A percentile compares a stretch with the other conserved stretches of the same genome.
phyloP scores from a whole-genome alignment of 2,329 filamentous ascomycete genomes.

The Cladosporium velox region DNA sequence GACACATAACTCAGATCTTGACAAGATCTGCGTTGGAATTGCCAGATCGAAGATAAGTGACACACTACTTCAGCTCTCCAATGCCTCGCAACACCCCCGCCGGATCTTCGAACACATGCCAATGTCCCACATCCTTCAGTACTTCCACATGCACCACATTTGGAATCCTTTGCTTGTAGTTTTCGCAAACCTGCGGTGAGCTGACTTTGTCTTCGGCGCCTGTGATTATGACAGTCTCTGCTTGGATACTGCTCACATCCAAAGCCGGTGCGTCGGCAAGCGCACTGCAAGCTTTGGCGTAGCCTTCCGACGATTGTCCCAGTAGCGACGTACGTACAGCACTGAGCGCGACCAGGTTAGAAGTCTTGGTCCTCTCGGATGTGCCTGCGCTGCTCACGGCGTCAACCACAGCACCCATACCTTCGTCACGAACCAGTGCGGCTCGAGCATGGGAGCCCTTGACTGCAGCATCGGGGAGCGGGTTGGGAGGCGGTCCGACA shows the following conservation, averaged over 20 bases:
- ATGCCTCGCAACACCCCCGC: constrained; percentile 33
- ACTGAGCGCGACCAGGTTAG: constrained; percentile 31
- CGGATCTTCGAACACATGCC: constrained; percentile 54
- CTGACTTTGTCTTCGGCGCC: background rate
- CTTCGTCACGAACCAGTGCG: constrained; percentile 44
- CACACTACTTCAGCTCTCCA: too few relatives aligned
- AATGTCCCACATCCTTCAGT: constrained; percentile 51
- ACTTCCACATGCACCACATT: constrained; percentile 36
- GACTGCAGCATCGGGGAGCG: constrained; percentile 43
- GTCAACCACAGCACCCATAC: constrained; percentile 49
- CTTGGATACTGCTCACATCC: background rate
- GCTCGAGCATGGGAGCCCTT: constrained; percentile 42
- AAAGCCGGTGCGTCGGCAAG: background rate
- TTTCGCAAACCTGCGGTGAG: background rate
- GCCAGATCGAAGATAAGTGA: too few relatives aligned
- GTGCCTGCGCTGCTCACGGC: constrained; percentile 41
- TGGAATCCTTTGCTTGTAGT: constrained; percentile 24
- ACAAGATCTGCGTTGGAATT: too few relatives aligned
- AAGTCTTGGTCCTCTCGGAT: constrained; percentile 41
- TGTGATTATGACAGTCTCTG: background rate
- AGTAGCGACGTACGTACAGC: background rate
- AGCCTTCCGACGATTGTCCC: background rate
- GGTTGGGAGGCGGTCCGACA: constrained; percentile 51
- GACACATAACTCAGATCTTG: too few relatives aligned
- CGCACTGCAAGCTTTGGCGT: background rate